Percentiles rank a stretch among this genome's conserved stretches.
Evolutionary conservation across 73 alveolate genomes (phyloP).

Genomic region (Uronychia setigera): DNA sequence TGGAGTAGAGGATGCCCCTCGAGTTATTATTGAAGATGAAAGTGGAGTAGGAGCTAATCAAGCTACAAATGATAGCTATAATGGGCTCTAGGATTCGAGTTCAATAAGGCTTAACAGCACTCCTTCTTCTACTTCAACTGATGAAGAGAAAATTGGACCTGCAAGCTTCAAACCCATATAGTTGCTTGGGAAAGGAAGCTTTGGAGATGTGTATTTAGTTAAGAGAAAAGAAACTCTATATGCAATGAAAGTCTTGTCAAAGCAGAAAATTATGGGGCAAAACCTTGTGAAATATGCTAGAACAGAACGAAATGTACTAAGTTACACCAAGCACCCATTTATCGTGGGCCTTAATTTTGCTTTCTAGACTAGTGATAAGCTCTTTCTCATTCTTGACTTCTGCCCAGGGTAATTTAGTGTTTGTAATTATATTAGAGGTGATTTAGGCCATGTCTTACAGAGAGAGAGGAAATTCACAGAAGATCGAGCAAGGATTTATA

Average conservation of each 20-base stretch:
- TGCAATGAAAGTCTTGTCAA: slow-evolving; percentile 82
- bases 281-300: slow-evolving; percentile 77
- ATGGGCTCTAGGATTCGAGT: no score
- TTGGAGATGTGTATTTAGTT: slow-evolving; percentile 85
- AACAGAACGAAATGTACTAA: slow-evolving; percentile 84
- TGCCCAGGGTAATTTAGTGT: slow-evolving; percentile 54
- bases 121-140: neutral
- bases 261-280: slow-evolving; percentile 79
- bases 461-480: slow-evolving; percentile 75
- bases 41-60: neutral
- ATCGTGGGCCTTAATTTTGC: slow-evolving; percentile 74
- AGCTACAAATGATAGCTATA: neutral
- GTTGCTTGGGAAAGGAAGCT: slow-evolving; percentile 77
- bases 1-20: neutral
- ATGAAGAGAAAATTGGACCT: neutral
- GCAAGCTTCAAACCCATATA: slow-evolving; percentile 40
- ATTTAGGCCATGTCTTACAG: slow-evolving; percentile 60
- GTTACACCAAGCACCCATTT: slow-evolving; percentile 80
- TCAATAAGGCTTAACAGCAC: neutral
- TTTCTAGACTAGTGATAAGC: slow-evolving; percentile 62
- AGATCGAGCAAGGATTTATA: slow-evolving; percentile 75
- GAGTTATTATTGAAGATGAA: neutral
- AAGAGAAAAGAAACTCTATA: slow-evolving; percentile 60
- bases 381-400: slow-evolving; percentile 55
- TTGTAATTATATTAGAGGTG: slow-evolving; percentile 43